These are phyloP conservation scores for Vigna angularis DNA, from an alignment of 306 rosid species.

Conservation along the genomic window DNA sequence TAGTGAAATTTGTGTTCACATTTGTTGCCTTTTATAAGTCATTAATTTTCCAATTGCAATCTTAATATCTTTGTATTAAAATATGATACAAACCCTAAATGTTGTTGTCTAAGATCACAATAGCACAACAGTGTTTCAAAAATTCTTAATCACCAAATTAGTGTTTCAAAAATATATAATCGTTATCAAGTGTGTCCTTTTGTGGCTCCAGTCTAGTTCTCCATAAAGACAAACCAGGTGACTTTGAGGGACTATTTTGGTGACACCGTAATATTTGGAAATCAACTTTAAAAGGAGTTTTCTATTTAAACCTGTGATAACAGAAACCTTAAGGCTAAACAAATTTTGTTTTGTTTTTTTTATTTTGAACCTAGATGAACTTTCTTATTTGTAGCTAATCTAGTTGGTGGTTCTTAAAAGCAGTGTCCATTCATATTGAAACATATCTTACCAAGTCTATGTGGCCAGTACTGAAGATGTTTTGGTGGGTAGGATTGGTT, in stretches of 20 bases:
- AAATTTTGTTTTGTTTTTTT: too few species aligned
- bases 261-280: neutral
- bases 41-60: slow-evolving; percentile 20
- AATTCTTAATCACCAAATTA: neutral
- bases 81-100: neutral
- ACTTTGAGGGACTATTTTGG: neutral
- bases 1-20: slow-evolving; percentile 13
- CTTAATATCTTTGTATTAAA: neutral
- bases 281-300: neutral
- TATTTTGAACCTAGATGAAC: too few species aligned
- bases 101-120: neutral
- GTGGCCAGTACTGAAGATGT: too few species aligned
- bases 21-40: slow-evolving; percentile 4
- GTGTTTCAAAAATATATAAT: neutral
- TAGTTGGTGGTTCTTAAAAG: too few species aligned
- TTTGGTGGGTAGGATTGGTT: too few species aligned
- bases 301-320: neutral
- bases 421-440: too few species aligned
- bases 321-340: neutral
- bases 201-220: neutral
- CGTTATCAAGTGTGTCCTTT: neutral
- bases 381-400: too few species aligned
- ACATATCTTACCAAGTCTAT: too few species aligned
- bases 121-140: neutral
- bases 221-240: too few species aligned